These are phyloP conservation scores for Basipetospora chlamydospora DNA, from an alignment of 2,329 filamentous ascomycete species.

Conservation along the genomic window DNA sequence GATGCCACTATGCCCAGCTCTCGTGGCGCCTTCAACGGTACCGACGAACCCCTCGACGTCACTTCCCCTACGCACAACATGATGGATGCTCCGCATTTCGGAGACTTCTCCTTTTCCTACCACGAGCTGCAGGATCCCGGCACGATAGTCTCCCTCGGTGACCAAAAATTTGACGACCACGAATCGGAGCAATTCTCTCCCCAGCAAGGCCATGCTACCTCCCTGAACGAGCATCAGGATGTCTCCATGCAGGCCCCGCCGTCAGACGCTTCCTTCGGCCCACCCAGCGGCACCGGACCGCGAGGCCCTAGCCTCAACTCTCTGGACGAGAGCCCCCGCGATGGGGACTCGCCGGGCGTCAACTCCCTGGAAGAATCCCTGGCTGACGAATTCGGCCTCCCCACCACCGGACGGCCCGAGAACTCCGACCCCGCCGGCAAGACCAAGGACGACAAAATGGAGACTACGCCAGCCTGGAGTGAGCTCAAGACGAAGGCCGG, in stretches of 20 bases:
- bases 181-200: conserved; percentile 16
- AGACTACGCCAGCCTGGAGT: conserved; percentile 55
- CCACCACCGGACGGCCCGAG: conserved; percentile 27
- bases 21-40: conserved; percentile 11
- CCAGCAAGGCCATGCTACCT: conserved; percentile 17
- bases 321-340: conserved; percentile 26
- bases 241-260: conserved; percentile 21
- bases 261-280: conserved; percentile 16
- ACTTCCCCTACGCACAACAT: conserved; percentile 21
- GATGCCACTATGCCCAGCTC: too few relatives aligned
- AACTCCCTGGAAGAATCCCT: conserved; percentile 38
- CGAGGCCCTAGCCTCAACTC: conserved; percentile 13
- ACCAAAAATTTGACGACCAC: conserved; percentile 19
- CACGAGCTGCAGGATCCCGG: conserved; percentile 25
- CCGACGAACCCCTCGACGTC: conserved; percentile 18
- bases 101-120: conserved; percentile 38
- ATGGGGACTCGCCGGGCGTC: conserved; percentile 25
- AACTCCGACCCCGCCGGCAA: conserved; percentile 38
- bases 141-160: conserved; percentile 22
- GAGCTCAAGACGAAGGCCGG: conserved; percentile 84
- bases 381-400: conserved; percentile 44
- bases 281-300: conserved; percentile 15
- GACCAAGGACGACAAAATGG: conserved; percentile 42
- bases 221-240: conserved; percentile 10
- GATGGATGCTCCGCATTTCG: conserved; percentile 34